Percentiles rank a stretch among this genome's conserved stretches.
These are phyloP conservation scores for Talaromyces proteolyticus DNA, from an alignment of 495 filamentous ascomycete species.

Conservation along the genomic window DNA sequence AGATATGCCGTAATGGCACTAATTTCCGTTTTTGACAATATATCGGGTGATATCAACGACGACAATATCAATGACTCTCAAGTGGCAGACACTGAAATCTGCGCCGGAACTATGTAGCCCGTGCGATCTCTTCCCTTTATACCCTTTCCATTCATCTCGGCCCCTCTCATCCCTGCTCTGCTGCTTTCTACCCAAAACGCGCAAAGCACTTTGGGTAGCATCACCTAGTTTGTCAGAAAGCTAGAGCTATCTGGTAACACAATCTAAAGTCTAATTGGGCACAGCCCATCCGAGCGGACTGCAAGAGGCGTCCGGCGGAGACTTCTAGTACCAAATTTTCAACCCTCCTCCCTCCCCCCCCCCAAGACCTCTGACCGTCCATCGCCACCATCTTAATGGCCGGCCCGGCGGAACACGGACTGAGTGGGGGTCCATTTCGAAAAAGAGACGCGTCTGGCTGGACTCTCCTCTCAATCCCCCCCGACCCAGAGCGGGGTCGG, in stretches of 20 bases:
- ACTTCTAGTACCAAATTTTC: constrained; percentile 5
- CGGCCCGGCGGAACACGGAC: constrained; percentile 3
- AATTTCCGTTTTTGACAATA: too few relatives aligned
- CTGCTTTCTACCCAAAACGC: background rate
- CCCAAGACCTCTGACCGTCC: constrained; percentile 3
- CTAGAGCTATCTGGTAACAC: background rate
- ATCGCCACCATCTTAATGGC: constrained; percentile 1
- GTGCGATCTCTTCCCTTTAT: background rate
- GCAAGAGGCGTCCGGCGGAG: constrained; percentile 5
- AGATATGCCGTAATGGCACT: too few relatives aligned
- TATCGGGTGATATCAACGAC: background rate
- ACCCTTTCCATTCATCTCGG: background rate
- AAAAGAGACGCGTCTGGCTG: constrained; percentile 14
- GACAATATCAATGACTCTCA: background rate
- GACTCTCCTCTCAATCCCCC: constrained; percentile 24
- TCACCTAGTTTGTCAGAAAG: background rate
- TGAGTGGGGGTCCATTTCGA: constrained; percentile 7
- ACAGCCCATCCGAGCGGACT: constrained; percentile 4
- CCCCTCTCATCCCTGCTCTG: background rate
- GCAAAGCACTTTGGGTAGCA: constrained; percentile 5
- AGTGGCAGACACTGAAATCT: background rate
- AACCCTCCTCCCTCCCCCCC: background rate
- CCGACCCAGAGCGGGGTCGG: constrained; percentile 46
- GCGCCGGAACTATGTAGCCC: background rate
- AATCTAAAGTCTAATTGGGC: constrained; percentile 2